Percentiles rank a stretch among this genome's conserved stretches.
Evolutionary conservation across 2,329 filamentous ascomycete genomes (phyloP).

Genomic region (Fusarium redolens): DNA sequence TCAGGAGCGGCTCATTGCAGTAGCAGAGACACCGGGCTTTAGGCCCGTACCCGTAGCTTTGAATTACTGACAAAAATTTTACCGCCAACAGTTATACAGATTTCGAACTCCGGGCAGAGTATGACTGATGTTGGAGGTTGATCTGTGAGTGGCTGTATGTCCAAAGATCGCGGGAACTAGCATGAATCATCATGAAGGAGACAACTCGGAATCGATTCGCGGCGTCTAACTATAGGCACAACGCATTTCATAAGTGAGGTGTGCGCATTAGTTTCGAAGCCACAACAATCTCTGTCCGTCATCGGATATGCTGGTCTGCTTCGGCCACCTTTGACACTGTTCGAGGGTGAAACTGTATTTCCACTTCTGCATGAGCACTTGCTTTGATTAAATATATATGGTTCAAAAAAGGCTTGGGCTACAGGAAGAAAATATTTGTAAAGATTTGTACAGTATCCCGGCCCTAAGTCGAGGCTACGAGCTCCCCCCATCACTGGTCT

Average conservation of each 20-base stretch:
- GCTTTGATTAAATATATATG: neutral
- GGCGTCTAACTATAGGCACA: slow-evolving; percentile 5
- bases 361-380: neutral
- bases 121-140: neutral
- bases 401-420: neutral
- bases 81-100: neutral
- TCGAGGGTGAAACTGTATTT: slow-evolving; percentile 29
- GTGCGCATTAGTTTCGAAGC: neutral
- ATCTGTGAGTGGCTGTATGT: slow-evolving; percentile 7
- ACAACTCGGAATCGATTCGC: neutral
- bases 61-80: neutral
- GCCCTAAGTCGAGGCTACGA: neutral
- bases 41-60: neutral
- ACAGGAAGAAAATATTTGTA: neutral
- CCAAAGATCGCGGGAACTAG: neutral
- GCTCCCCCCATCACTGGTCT: neutral
- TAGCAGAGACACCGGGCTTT: neutral
- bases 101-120: neutral
- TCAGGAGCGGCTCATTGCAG: neutral
- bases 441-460: neutral
- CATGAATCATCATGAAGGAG: slow-evolving; percentile 20
- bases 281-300: neutral
- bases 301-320: neutral
- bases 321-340: neutral
- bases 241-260: neutral